Evolutionary conservation across 345 rosid genomes (phyloP).

Genomic region (Eucalyptus cloeziana): DNA sequence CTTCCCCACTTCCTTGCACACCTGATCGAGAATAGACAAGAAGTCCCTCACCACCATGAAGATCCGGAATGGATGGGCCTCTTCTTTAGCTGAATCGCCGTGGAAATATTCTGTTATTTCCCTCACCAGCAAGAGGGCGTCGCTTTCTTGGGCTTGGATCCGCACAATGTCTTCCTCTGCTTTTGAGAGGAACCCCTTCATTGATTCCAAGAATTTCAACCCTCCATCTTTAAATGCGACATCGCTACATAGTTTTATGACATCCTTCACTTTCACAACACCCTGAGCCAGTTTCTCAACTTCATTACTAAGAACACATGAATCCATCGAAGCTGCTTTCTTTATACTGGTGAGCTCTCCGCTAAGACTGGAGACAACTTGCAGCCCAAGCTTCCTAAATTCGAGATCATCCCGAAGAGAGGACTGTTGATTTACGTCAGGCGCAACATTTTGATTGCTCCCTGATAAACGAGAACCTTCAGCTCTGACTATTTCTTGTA

Average conservation of each 20-base stretch:
- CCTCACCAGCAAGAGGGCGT: conserved; percentile 37
- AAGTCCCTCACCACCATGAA: conserved; percentile 83
- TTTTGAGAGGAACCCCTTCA: conserved; percentile 48
- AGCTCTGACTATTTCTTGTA: conserved; percentile 71
- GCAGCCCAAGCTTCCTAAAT: conserved; percentile 72
- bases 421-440: conserved; percentile 21
- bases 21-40: conserved; percentile 74
- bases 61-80: conserved; percentile 68
- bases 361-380: conserved; percentile 70
- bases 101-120: conserved; percentile 91
- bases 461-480: conserved; percentile 61
- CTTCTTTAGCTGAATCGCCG: conserved; percentile 67
- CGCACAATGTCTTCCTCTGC: conserved; percentile 56
- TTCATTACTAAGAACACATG: conserved; percentile 46
- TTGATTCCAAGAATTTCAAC: conserved; percentile 41
- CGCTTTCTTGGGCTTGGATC: conserved; percentile 36
- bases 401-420: conserved; percentile 50
- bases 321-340: conserved; percentile 90
- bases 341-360: conserved; percentile 74
- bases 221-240: conserved; percentile 5
- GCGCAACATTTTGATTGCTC: conserved; percentile 1
- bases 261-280: conserved; percentile 40
- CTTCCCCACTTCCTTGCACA: conserved; percentile 87
- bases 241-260: conserved; percentile 23
- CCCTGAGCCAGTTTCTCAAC: conserved; percentile 43